A percentile compares a stretch with the other conserved stretches of the same genome.
These are phyloP conservation scores for Voacanga thouarsii DNA, from an alignment of 257 asterid genomes.

Conservation along the genomic window DNA sequence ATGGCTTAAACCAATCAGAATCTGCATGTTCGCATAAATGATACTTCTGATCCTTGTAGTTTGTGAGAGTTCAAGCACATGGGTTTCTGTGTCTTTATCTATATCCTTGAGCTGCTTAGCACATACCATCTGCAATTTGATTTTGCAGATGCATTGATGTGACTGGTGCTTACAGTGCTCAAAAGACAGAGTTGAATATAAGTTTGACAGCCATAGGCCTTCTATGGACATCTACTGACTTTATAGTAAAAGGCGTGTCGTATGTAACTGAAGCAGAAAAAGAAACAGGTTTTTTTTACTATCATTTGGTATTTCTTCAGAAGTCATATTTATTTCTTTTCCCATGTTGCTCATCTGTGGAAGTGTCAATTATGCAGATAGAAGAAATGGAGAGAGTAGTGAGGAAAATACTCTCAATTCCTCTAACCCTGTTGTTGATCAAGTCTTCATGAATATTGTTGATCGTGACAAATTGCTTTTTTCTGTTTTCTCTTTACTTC, in stretches of 20 bases:
- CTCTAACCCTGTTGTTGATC: constrained; percentile 38
- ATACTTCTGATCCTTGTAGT: background rate
- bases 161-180: constrained; percentile 91
- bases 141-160: constrained; percentile 90
- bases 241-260: constrained; percentile 70
- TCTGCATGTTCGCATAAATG: background rate
- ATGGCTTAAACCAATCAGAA: background rate
- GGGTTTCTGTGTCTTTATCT: background rate
- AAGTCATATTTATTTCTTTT: constrained; percentile 2
- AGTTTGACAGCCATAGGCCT: constrained; percentile 96
- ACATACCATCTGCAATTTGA: constrained; percentile 15
- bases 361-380: constrained; percentile 43
- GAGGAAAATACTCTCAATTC: constrained; percentile 34
- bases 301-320: constrained; percentile 3
- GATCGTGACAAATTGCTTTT: constrained; percentile 71
- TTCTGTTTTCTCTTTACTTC: constrained; percentile 80
- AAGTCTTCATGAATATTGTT: constrained; percentile 38
- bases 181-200: constrained; percentile 86
- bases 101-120: background rate
- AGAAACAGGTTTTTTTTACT: constrained; percentile 46
- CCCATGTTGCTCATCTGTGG: constrained; percentile 14
- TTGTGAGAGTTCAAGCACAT: no score
- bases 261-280: constrained; percentile 42
- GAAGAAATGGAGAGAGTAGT: constrained; percentile 33
- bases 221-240: constrained; percentile 93